Base-by-base conservation (phyloP, 345 rosid genomes). In the Populus pruinosa region DNA sequence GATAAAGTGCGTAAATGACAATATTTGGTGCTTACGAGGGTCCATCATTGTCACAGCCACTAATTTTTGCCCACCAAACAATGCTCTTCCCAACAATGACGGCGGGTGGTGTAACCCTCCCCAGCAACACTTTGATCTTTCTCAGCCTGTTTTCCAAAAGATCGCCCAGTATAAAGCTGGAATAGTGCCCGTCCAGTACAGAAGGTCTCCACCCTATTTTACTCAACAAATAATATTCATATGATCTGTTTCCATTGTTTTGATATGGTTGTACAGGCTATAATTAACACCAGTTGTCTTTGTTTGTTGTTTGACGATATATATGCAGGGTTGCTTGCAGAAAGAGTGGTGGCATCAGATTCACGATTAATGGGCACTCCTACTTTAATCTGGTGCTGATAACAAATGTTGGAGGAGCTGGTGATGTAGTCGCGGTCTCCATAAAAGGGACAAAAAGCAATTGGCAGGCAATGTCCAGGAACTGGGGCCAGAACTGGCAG, bases 81-180 rank as follows among this genome's bases (percentile, higher is more conserved):
- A 2, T 38, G 76, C 69, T 6, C 35, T 59, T 29, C 76, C 76
- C 4, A 73, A 73, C 2, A 41, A 61, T 39, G n/a, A 25, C 41
- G 76, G 76, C 39, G 76, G 76, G 8, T 73, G 76, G 76, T 73
- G 76, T 38, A 73, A 73, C 49, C 67, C 67, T 73, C 76, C 76
- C 5, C 67, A 31, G 49, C 76, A 73, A 5, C 76, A 73, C 31
- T 73, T 73, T 38, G 76, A 73, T 61, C 76, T 73, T 23, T n/a
- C 76, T 59, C 67, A 36, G 33, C 76, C 76, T 59, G 67, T 73
- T n/a, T 73, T 73, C 53, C 75, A 55, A 35, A 38, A 17, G 25
- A 72, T 72, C 21, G 75, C 75, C 39, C 75, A 72, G 67, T 72
- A 56, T 23, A 72, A 4, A 56, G 75, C 75, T 56, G 75, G 75